These are phyloP conservation scores for Diaporthe caulivora DNA, from an alignment of 2,329 filamentous ascomycete genomes.

Conservation along the genomic window DNA sequence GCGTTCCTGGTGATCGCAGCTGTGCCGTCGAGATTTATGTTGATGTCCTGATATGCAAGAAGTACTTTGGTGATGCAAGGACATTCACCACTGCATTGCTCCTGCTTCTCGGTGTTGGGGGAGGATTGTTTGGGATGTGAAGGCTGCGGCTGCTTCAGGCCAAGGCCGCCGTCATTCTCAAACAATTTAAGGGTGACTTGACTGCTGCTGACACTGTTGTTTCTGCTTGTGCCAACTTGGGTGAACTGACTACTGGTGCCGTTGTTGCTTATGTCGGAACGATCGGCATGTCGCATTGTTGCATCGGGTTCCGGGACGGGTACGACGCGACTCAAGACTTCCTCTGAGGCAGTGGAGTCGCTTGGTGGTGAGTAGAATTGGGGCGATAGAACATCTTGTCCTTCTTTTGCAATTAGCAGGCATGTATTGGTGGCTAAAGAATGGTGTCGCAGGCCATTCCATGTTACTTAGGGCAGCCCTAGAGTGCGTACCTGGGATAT, in stretches of 20 bases:
- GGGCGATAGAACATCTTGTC: background rate
- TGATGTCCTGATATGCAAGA: conserved; percentile 3
- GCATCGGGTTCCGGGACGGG: background rate
- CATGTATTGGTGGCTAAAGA: background rate
- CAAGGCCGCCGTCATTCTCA: background rate
- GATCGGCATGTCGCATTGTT: background rate
- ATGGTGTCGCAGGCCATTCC: background rate
- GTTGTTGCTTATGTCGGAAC: background rate
- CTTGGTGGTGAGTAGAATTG: background rate
- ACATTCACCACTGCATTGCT: background rate
- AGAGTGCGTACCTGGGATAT: background rate
- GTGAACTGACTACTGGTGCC: background rate
- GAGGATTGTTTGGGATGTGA: background rate
- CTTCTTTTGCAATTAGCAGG: background rate
- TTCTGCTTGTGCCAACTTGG: background rate
- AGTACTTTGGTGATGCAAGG: background rate
- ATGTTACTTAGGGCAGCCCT: background rate
- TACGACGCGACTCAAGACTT: background rate
- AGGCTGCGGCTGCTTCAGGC: background rate
- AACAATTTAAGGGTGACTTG: background rate
- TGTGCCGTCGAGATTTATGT: background rate
- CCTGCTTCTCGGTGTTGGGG: background rate
- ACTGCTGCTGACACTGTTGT: background rate
- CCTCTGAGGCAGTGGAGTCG: background rate
- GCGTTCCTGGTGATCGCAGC: background rate